Evolutionary conservation across 345 rosid species (phyloP).

Genomic region (Punica granatum): DNA sequence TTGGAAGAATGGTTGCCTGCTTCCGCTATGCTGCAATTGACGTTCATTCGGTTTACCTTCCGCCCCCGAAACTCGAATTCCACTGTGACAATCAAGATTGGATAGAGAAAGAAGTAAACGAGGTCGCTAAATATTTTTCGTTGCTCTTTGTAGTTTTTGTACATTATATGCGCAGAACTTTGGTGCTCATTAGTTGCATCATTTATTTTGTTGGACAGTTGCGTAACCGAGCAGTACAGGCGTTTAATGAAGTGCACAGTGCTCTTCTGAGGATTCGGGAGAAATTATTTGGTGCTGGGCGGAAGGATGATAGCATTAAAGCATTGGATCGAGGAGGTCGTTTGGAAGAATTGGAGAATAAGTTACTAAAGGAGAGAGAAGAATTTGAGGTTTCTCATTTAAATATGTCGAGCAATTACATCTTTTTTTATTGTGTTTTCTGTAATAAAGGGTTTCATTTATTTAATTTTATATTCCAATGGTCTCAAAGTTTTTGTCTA

Average conservation of each 20-base stretch:
- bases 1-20: conserved; percentile 95
- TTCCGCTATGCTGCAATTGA: conserved; percentile 89
- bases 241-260: conserved; percentile 56
- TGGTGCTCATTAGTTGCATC: not conserved
- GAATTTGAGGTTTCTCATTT: conserved; percentile 59
- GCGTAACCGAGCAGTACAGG: conserved; percentile 39
- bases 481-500: not conserved
- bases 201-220: conserved; percentile 36
- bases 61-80: conserved; percentile 74
- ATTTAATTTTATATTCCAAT: not conserved
- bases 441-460: not conserved
- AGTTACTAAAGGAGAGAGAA: conserved; percentile 55
- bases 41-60: conserved; percentile 77
- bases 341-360: conserved; percentile 50
- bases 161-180: not conserved
- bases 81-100: conserved; percentile 71
- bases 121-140: conserved; percentile 32
- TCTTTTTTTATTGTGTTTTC: not conserved
- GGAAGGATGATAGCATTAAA: conserved; percentile 22
- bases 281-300: conserved; percentile 34
- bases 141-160: not conserved
- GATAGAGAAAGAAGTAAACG: conserved; percentile 69
- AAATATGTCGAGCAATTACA: not conserved
- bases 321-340: conserved; percentile 24
- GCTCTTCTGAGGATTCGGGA: conserved; percentile 48